Evolutionary conservation across 2,329 filamentous ascomycete species (phyloP).

Genomic region (Aspergillus ochraceoroseus): DNA sequence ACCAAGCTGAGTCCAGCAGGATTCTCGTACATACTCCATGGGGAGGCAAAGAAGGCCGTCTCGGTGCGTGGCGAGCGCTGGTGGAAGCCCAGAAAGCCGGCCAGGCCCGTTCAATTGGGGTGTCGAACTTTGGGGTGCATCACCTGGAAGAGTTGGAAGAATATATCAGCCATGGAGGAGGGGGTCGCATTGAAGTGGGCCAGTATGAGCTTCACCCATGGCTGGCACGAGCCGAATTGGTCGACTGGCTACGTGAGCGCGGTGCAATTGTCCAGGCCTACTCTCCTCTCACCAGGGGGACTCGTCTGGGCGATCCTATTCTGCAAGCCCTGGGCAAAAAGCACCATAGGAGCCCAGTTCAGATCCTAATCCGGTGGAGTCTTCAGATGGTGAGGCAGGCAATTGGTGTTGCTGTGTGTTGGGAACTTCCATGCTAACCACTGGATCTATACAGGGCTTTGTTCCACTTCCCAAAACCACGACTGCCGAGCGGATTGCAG

Average conservation of each 20-base stretch:
- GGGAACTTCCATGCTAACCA: too few relatives aligned
- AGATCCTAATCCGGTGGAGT: conserved; percentile 59
- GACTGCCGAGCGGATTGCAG: conserved; percentile 55
- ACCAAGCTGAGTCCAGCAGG: too few relatives aligned
- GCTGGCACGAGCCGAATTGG: conserved; percentile 73
- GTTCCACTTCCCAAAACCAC: conserved; percentile 61
- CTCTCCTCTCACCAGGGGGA: conserved; percentile 45
- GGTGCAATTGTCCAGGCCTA: conserved; percentile 58
- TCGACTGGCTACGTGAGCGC: conserved; percentile 65
- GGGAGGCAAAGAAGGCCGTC: conserved; percentile 36
- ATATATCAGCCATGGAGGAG: conserved; percentile 39
- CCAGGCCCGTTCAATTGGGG: conserved; percentile 39
- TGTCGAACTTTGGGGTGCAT: conserved; percentile 41
- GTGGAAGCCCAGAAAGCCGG: conserved; percentile 40
- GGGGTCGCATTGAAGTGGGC: conserved; percentile 71
- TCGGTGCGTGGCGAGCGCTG: conserved; percentile 41
- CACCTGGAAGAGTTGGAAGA: conserved; percentile 41
- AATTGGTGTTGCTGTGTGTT: conserved; percentile 3
- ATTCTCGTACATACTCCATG: conserved; percentile 41
- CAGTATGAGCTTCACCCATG: conserved; percentile 91
- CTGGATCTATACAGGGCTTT: conserved; percentile 49
- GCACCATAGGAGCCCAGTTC: conserved; percentile 54
- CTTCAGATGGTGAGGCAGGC: conserved; percentile 57
- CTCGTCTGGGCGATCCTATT: conserved; percentile 50
- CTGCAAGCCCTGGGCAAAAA: conserved; percentile 52